Evolutionary conservation across 2,329 filamentous ascomycete genomes (phyloP).

Genomic region (Zasmidium angulare): DNA sequence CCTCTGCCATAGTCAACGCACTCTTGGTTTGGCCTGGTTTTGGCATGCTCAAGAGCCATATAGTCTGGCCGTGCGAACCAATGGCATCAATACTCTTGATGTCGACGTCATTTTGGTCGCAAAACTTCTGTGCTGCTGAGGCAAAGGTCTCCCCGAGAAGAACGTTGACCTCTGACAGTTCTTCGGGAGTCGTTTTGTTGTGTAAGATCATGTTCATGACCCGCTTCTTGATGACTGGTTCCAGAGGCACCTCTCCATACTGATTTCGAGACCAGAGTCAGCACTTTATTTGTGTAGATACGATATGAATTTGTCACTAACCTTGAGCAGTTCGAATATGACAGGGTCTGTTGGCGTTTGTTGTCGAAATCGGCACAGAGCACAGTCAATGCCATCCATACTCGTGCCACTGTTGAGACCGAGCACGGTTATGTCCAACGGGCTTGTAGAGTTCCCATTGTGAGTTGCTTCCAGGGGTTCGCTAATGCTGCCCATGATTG

Average conservation of each 20-base stretch:
- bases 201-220: conserved; percentile 59
- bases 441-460: no score
- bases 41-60: conserved; percentile 58
- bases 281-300: neutral
- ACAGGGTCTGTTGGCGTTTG: conserved; percentile 52
- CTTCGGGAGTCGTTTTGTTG: conserved; percentile 54
- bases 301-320: conserved; percentile 10
- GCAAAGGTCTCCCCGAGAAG: conserved; percentile 59
- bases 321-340: conserved; percentile 53
- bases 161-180: conserved; percentile 58
- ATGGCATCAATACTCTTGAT: conserved; percentile 51
- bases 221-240: conserved; percentile 54
- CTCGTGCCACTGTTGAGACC: conserved; percentile 57
- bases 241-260: conserved; percentile 58
- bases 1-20: conserved; percentile 59
- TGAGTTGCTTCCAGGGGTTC: no score
- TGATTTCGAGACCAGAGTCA: conserved; percentile 24
- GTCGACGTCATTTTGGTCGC: conserved; percentile 45
- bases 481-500: no score
- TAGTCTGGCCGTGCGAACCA: conserved; percentile 60
- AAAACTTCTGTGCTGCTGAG: conserved; percentile 53
- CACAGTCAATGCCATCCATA: conserved; percentile 61
- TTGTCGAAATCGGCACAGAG: conserved; percentile 58
- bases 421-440: conserved; percentile 53
- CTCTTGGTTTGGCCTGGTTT: conserved; percentile 47